A percentile compares a stretch with the other conserved stretches of the same genome.
Conservation (phyloP, 345 rosid genomes). For the Eucalyptus microcorys region DNA sequence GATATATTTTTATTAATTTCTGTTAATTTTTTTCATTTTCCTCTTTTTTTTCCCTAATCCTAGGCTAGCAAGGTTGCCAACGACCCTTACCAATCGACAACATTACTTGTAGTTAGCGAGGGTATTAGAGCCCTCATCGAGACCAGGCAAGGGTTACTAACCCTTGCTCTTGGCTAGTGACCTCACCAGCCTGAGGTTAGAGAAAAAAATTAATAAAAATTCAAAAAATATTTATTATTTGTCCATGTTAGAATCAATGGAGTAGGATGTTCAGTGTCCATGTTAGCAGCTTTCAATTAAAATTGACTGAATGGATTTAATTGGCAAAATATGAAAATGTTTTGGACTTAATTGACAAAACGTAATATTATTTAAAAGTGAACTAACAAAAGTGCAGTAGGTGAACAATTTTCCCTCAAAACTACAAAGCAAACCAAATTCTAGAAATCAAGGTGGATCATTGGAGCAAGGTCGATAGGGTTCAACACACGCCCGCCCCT, state of each 20-base stretch:
- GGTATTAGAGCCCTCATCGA: rapidly evolving
- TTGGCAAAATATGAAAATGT: rapidly evolving
- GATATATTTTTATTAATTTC: too few species aligned
- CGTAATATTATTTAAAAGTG: too few species aligned
- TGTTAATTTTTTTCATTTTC: too few species aligned
- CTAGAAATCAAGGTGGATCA: neutral
- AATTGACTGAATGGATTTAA: rapidly evolving
- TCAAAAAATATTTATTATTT: too few species aligned
- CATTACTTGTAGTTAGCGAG: rapidly evolving
- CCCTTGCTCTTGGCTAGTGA: too few species aligned
- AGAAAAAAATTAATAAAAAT: too few species aligned
- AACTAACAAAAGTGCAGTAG: too few species aligned
- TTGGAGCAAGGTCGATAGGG: neutral
- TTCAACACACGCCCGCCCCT: neutral
- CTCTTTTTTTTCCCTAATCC: neutral
- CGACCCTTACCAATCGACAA: rapidly evolving
- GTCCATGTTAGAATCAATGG: rapidly evolving
- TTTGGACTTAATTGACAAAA: neutral
- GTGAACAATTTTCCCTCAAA: neutral
- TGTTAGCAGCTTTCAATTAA: too few species aligned
- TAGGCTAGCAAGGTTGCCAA: neutral
- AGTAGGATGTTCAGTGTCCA: too few species aligned
- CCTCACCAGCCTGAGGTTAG: rapidly evolving
- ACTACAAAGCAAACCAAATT: neutral
- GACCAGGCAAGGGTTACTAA: too few species aligned